Percentiles rank a stretch among this genome's conserved stretches.
Conservation (phyloP, 805 yeast species). For the Lipomyces spencermartinsiae region DNA sequence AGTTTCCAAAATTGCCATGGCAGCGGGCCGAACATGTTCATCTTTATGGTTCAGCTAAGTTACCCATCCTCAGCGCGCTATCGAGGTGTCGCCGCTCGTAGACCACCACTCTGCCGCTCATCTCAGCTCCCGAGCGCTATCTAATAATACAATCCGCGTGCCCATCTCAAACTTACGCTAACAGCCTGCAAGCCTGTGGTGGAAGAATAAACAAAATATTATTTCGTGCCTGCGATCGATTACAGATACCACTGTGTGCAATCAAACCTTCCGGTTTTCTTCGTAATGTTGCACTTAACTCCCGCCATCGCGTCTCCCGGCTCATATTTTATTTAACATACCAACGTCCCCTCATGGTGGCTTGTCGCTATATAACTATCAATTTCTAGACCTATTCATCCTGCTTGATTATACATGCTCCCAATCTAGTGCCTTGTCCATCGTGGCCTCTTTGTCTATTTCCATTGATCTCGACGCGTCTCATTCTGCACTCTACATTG, state of each 20-base stretch:
- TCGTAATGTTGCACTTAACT: not conserved
- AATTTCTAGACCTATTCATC: not conserved
- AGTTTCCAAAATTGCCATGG: not conserved
- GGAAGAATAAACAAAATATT: not conserved
- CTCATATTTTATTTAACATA: not conserved
- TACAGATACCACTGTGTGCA: conserved; percentile 3
- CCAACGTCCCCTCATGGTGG: not conserved
- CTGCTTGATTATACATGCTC: not conserved
- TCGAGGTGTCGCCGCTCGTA: not conserved
- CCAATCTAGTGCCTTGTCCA: not conserved
- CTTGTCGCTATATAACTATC: not conserved
- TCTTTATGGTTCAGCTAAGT: not conserved
- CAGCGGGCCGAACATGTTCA: not conserved
- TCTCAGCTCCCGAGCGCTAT: not conserved
- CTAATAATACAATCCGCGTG: not conserved
- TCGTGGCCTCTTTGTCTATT: not conserved
- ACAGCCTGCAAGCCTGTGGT: not conserved
- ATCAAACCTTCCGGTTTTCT: conserved; percentile 9
- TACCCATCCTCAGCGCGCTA: not conserved
- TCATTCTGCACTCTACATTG: not conserved
- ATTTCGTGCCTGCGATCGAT: not conserved
- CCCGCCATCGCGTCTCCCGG: conserved; percentile 6
- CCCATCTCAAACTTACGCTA: not conserved
- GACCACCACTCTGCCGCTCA: conserved; percentile 4
- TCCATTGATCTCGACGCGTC: not conserved